Percentiles rank a stretch among this genome's conserved stretches.
phyloP scores from a whole-genome alignment of 345 rosid genomes.

The Lumnitzera littorea region DNA sequence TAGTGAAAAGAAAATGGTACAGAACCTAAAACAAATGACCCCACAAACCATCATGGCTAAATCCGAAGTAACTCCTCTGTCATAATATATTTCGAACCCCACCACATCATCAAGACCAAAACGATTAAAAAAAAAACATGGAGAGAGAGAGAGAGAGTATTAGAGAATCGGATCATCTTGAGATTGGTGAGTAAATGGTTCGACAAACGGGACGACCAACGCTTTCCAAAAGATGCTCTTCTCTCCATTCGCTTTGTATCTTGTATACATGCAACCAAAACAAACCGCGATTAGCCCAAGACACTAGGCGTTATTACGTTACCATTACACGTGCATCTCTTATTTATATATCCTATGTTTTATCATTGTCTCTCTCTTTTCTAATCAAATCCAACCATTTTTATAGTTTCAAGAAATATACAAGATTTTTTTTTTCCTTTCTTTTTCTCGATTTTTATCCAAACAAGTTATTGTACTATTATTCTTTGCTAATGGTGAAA shows the following conservation, averaged over 20 bases:
- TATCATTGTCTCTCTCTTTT: not conserved
- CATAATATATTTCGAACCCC: not conserved
- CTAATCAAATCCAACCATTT: constrained; percentile 6
- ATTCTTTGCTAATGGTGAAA: too few relatives aligned
- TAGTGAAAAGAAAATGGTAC: too few relatives aligned
- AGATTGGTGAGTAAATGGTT: constrained; percentile 19
- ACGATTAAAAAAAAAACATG: constrained; percentile 35
- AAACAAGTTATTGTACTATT: too few relatives aligned
- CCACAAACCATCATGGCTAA: constrained; percentile 23
- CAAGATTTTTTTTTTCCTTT: too few relatives aligned
- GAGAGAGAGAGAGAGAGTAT: constrained; percentile 11
- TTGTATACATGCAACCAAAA: not conserved
- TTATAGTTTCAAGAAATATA: not conserved
- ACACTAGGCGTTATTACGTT: constrained; percentile 7
- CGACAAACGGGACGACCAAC: constrained; percentile 41
- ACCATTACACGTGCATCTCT: not conserved
- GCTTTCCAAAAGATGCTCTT: constrained; percentile 84
- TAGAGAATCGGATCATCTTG: constrained; percentile 21
- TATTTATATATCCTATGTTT: not conserved
- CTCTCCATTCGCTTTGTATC: constrained; percentile 3
- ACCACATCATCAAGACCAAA: not conserved
- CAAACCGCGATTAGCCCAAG: constrained; percentile 38
- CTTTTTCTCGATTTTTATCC: too few relatives aligned
- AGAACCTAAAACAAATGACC: constrained; percentile 8
- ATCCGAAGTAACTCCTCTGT: constrained; percentile 3